Conservation (phyloP, 371 early-diverging fungal species). For the Modicella reniformis region DNA sequence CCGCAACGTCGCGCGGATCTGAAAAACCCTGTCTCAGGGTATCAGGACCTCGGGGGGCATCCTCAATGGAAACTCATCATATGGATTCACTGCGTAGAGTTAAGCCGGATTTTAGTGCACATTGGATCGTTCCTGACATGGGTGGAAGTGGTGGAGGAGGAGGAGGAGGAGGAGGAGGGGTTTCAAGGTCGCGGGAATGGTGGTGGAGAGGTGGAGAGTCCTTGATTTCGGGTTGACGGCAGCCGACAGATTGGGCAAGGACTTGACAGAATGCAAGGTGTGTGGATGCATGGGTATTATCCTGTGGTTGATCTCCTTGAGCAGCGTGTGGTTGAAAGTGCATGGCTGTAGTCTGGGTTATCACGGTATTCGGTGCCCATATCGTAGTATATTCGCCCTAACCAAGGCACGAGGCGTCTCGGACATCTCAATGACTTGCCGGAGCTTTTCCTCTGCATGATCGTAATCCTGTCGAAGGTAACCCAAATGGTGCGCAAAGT, state of each 20-base stretch:
- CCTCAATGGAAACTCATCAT: too few species aligned
- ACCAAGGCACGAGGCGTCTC: slow-evolving; percentile 59
- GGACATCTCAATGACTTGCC: slow-evolving; percentile 61
- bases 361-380: slow-evolving; percentile 69
- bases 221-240: background rate
- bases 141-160: slow-evolving; percentile 23
- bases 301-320: background rate
- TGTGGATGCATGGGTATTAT: background rate
- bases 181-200: background rate
- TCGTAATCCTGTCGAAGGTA: slow-evolving; percentile 64
- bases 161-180: slow-evolving; percentile 17
- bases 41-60: too few species aligned
- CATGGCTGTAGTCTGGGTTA: slow-evolving; percentile 71
- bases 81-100: too few species aligned
- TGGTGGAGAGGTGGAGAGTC: slow-evolving; percentile 11
- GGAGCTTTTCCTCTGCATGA: slow-evolving; percentile 65
- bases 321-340: slow-evolving; percentile 27
- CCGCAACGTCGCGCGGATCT: too few species aligned
- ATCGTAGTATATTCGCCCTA: slow-evolving; percentile 85
- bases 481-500: slow-evolving; percentile 43
- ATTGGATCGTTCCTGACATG: too few species aligned
- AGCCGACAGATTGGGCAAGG: slow-evolving; percentile 12
- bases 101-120: too few species aligned
- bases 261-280: slow-evolving; percentile 8
- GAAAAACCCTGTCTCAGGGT: too few species aligned